phyloP scores from a whole-genome alignment of 106 monocot species.

The Phalaenopsis aphrodite region DNA sequence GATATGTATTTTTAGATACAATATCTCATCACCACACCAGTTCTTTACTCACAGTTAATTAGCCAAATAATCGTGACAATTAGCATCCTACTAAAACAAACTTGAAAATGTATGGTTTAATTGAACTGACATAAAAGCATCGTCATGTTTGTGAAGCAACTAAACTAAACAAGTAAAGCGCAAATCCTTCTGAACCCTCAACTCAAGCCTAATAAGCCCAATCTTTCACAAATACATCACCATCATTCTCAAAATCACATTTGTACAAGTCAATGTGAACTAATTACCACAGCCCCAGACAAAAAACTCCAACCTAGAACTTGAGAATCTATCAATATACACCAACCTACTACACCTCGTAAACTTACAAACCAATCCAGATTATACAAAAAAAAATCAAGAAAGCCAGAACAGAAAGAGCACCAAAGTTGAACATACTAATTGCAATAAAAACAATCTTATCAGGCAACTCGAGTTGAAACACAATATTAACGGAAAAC shows the following conservation, averaged over 20 bases:
- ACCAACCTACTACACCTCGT: not conserved
- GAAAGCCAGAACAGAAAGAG: not conserved
- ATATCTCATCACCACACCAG: not conserved
- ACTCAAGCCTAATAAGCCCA: not conserved
- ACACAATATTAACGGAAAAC: not conserved
- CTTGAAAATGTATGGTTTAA: too few species aligned
- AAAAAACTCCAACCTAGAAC: not conserved
- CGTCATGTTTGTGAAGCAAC: not conserved
- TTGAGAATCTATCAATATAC: too few species aligned
- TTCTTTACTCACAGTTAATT: not conserved
- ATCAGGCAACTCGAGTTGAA: constrained; percentile 1
- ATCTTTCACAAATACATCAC: not conserved
- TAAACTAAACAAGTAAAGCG: not conserved
- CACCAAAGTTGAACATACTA: not conserved
- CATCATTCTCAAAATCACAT: not conserved
- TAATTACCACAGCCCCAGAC: not conserved
- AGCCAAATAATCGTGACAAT: not conserved
- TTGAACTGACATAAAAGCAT: not conserved
- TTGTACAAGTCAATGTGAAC: not conserved
- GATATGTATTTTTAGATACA: not conserved
- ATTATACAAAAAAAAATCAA: not conserved
- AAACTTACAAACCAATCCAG: not conserved
- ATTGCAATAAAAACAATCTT: too few species aligned
- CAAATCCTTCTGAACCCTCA: not conserved
- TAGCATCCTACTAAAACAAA: too few species aligned